Percentiles rank a stretch among this genome's conserved stretches.
Evolutionary conservation across 192 early-diverging fungal genomes (phyloP).

Genomic region (Mortierella alpina): DNA sequence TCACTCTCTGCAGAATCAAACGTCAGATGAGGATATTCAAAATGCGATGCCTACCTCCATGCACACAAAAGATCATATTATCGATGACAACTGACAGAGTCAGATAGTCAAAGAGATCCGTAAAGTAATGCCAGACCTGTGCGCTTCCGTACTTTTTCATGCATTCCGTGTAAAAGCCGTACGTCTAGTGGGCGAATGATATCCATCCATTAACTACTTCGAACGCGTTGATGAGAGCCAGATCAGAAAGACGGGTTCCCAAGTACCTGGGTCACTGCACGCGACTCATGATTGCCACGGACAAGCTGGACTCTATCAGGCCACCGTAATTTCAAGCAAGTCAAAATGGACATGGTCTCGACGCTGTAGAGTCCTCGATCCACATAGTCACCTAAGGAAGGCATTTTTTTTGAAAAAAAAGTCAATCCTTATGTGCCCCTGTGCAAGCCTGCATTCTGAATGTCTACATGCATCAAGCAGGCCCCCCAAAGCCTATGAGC

Average conservation of each 20-base stretch:
- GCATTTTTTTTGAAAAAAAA: background rate
- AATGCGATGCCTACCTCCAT: conserved; percentile 75
- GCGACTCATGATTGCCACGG: conserved; percentile 94
- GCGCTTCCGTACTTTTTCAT: conserved; percentile 87
- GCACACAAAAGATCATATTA: conserved; percentile 92
- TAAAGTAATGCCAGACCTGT: conserved; percentile 92
- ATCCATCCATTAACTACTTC: background rate
- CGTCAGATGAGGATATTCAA: background rate
- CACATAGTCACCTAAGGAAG: conserved; percentile 81
- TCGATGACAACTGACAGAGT: conserved; percentile 90
- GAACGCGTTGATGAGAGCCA: background rate
- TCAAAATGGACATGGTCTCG: conserved; percentile 91
- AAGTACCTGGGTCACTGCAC: conserved; percentile 89
- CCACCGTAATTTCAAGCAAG: conserved; percentile 89
- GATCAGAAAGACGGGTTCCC: background rate
- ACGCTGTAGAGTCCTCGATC: conserved; percentile 88
- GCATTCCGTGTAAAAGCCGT: conserved; percentile 95
- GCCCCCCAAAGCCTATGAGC: background rate
- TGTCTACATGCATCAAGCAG: background rate
- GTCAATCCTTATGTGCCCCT: background rate
- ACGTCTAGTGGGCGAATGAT: conserved; percentile 64
- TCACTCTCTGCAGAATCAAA: background rate
- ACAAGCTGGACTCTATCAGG: conserved; percentile 90
- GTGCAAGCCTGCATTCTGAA: background rate
- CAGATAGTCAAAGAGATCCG: conserved; percentile 94